Base-by-base conservation (phyloP, 192 early-diverging fungal genomes). In the Entophlyctis luteolus region DNA sequence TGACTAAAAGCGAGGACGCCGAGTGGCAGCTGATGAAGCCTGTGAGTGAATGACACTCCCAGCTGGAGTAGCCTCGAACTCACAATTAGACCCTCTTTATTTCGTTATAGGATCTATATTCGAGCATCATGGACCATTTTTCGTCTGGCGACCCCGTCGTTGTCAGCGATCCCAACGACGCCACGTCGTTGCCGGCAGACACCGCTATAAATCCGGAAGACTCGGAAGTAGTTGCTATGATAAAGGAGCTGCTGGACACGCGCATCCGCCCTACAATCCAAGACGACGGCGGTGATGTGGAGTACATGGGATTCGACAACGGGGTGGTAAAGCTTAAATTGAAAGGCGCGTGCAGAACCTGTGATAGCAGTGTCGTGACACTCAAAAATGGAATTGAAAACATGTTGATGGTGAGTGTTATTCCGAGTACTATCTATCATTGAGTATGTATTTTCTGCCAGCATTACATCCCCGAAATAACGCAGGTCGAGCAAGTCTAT, bases 351-450 rank as follows among this genome's bases (percentile, higher is more conserved):
- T 99, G 97, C 76, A 76, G 96, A 52, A 91, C 93, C 12, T 99
- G 97, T 67, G 89, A 93, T 33, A 12, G 10, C 10, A 12, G 10
- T n/a, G 81, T 87, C 0, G 86, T 98, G 5, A 99, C 97, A 0
- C 81, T 99, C 28, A 99, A 96, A 83, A 96, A 97, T 69, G 97
- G 97, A 0, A 97, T 99, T 47, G 97, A 99, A 74, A 96, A 95
- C 55, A 99, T 99, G 97, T 78, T 99, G 59, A 94, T 92, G 86
- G 89, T 86, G 3, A 89, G 90, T 33, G n/a, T n/a, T n/a, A n/a
- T n/a, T n/a, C n/a, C n/a, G n/a, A n/a, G n/a, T n/a, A n/a, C n/a
- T n/a, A n/a, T n/a, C n/a, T n/a, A n/a, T n/a, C n/a, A n/a, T n/a
- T n/a, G n/a, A n/a, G n/a, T n/a, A n/a, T n/a, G n/a, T n/a, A n/a